Evolutionary conservation across 495 filamentous ascomycete genomes (phyloP).

Genomic region (Penicillium herquei): DNA sequence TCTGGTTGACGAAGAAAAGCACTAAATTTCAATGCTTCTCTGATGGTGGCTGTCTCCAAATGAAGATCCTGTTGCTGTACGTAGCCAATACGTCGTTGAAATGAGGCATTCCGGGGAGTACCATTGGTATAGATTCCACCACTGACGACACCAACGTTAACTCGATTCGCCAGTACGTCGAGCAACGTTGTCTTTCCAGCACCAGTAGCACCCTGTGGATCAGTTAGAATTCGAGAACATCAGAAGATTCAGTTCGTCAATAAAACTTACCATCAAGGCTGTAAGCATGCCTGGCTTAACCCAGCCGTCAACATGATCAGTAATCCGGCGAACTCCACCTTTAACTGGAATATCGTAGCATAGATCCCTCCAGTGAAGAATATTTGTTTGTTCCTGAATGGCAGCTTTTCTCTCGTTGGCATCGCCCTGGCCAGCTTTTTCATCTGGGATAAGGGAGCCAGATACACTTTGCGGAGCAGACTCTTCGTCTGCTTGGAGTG

Average conservation of each 20-base stretch:
- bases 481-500: neutral
- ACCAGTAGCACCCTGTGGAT: constrained; percentile 42
- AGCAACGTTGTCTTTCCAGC: constrained; percentile 59
- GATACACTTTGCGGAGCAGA: constrained; percentile 20
- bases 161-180: constrained; percentile 45
- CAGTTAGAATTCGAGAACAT: neutral
- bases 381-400: constrained; percentile 49
- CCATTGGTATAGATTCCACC: constrained; percentile 55
- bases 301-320: constrained; percentile 62
- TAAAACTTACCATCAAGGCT: constrained; percentile 49
- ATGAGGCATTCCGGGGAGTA: constrained; percentile 60
- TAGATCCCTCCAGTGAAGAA: constrained; percentile 75
- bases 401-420: constrained; percentile 27
- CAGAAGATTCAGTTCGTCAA: neutral
- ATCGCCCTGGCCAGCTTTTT: constrained; percentile 43
- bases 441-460: neutral
- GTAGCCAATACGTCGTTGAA: constrained; percentile 89
- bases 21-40: constrained; percentile 79
- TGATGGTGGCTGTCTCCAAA: constrained; percentile 75
- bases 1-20: constrained; percentile 81
- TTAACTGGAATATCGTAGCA: constrained; percentile 66
- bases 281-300: constrained; percentile 66
- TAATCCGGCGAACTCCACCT: constrained; percentile 54
- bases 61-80: constrained; percentile 94
- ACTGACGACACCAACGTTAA: constrained; percentile 47